These are phyloP conservation scores for Sporothrix schenckii DNA, from an alignment of 2,329 filamentous ascomycete species.

Conservation along the genomic window DNA sequence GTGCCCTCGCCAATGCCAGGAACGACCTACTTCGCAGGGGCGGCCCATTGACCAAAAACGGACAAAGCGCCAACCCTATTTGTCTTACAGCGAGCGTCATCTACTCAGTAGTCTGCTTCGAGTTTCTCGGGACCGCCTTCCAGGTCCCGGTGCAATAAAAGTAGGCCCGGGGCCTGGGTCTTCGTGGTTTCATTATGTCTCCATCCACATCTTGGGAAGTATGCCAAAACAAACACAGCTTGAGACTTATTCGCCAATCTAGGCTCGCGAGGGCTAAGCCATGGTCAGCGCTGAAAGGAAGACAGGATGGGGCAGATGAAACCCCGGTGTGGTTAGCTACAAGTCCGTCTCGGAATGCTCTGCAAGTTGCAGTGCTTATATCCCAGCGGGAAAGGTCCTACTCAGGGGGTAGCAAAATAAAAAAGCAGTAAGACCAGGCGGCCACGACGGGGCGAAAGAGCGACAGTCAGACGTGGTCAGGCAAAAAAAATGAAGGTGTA, in stretches of 20 bases:
- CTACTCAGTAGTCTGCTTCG: constrained; percentile 10
- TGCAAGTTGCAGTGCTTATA: constrained; percentile 10
- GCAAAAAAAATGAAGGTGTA: not conserved
- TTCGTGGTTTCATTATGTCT: not conserved
- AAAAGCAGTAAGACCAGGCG: too few relatives aligned
- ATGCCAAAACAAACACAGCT: not conserved
- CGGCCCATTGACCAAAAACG: not conserved
- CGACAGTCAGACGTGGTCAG: not conserved
- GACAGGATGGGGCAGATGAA: not conserved
- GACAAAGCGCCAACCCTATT: not conserved
- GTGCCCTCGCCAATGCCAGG: not conserved
- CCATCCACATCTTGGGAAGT: not conserved
- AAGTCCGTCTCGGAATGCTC: not conserved
- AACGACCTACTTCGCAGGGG: not conserved
- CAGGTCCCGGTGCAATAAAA: constrained; percentile 1
- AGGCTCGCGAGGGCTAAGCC: too few relatives aligned
- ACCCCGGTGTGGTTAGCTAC: not conserved
- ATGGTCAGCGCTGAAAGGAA: not conserved
- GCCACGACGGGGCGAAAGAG: not conserved
- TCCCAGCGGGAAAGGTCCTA: not conserved
- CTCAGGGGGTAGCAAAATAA: not conserved
- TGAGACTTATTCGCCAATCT: too few relatives aligned
- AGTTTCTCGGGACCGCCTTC: constrained; percentile 9
- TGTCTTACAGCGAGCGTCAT: not conserved
- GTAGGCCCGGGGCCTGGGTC: not conserved